Conservation (phyloP, 805 yeast genomes). For the Scheffersomyces lignosus region DNA sequence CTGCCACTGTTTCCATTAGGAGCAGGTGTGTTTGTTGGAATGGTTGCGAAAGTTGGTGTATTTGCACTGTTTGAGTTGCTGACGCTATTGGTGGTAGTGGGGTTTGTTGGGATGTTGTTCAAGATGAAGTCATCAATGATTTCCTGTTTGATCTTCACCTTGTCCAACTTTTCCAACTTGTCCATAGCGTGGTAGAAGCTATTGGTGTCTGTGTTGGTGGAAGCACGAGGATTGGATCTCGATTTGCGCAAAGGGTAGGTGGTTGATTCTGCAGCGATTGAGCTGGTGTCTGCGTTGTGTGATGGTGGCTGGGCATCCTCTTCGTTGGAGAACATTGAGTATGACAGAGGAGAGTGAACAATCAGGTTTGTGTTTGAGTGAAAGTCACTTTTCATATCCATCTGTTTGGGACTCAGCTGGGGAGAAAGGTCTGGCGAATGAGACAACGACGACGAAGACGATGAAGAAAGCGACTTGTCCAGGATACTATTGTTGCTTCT, state of each 20-base stretch:
- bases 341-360: slow-evolving; percentile 24
- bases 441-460: background rate
- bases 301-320: slow-evolving; percentile 6
- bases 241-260: slow-evolving; percentile 11
- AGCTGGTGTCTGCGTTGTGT: background rate
- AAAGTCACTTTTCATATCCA: background rate
- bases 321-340: slow-evolving; percentile 25
- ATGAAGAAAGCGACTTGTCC: slow-evolving; percentile 1
- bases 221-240: slow-evolving; percentile 13
- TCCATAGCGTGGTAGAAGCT: slow-evolving; percentile 1
- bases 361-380: slow-evolving; percentile 8
- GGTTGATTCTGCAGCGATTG: background rate
- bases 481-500: background rate
- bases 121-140: slow-evolving; percentile 39
- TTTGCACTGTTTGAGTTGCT: background rate
- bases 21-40: too few species aligned
- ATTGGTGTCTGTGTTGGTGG: slow-evolving; percentile 5
- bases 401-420: background rate
- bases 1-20: background rate
- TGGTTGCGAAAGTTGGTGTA: background rate
- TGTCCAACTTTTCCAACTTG: slow-evolving; percentile 14
- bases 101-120: slow-evolving; percentile 34
- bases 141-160: slow-evolving; percentile 35
- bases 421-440: background rate
- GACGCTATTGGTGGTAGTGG: slow-evolving; percentile 3